These are phyloP conservation scores for Hemerocallis citrina DNA, from an alignment of 106 monocot species.

Conservation along the genomic window DNA sequence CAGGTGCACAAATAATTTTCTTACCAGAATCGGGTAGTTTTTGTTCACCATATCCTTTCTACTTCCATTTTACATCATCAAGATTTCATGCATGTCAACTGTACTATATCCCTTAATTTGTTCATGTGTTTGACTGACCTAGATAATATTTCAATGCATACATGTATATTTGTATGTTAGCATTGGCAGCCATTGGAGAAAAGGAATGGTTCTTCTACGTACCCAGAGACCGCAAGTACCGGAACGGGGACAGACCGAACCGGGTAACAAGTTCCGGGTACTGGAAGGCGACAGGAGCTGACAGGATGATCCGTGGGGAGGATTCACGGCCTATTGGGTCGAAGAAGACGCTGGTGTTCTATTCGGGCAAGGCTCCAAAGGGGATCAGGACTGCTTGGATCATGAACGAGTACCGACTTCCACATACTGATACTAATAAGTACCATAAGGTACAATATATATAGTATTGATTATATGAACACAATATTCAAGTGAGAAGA, in stretches of 20 bases:
- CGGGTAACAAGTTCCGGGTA: conserved; percentile 44
- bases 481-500: too few species aligned
- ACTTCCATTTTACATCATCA: too few species aligned
- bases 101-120: too few species aligned
- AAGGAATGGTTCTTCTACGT: conserved; percentile 60
- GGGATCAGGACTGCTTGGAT: conserved; percentile 35
- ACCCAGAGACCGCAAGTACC: conserved; percentile 47
- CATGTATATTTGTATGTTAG: too few species aligned
- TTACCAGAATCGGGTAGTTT: too few species aligned
- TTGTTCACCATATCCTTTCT: too few species aligned
- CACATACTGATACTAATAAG: conserved; percentile 13
- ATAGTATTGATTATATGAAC: too few species aligned
- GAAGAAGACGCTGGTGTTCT: conserved; percentile 53
- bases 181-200: conserved; percentile 42
- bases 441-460: conserved; percentile 24
- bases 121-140: too few species aligned
- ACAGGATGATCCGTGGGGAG: conserved; percentile 30
- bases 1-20: too few species aligned
- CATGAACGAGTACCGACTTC: conserved; percentile 56
- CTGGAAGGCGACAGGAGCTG: conserved; percentile 63
- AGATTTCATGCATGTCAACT: too few species aligned
- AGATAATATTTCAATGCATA: too few species aligned
- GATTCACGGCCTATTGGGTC: conserved; percentile 24
- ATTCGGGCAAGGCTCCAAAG: conserved; percentile 44
- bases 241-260: conserved; percentile 44